A percentile compares a stretch with the other conserved stretches of the same genome.
phyloP scores from a whole-genome alignment of 129 eudicot species.

The Artemisia argyi region DNA sequence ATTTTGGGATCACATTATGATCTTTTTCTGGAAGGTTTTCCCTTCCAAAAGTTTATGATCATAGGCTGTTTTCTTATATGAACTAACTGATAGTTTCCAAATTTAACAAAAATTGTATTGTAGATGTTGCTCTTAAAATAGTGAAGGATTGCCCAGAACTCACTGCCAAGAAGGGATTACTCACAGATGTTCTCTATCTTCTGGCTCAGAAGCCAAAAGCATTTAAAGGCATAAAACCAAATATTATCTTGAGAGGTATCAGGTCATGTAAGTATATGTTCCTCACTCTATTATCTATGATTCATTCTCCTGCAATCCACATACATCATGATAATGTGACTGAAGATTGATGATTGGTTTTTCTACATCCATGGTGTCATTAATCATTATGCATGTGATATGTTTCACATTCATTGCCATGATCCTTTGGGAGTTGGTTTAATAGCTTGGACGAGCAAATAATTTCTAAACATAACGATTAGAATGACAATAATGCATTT shows the following conservation, averaged over 20 bases:
- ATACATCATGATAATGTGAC: background rate
- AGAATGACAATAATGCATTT: too few species aligned
- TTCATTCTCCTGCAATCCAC: background rate
- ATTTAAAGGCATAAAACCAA: background rate
- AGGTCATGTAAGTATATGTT: constrained; percentile 7
- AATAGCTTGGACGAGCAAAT: too few species aligned
- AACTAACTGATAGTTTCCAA: background rate
- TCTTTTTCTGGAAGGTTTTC: background rate
- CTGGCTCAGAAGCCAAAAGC: constrained; percentile 30
- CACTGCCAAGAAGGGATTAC: background rate
- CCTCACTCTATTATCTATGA: background rate
- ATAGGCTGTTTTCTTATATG: too few species aligned
- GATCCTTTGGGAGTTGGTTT: too few species aligned
- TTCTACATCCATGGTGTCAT: too few species aligned
- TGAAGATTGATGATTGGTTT: background rate
- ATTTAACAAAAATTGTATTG: background rate
- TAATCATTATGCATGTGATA: too few species aligned
- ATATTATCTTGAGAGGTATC: constrained; percentile 12
- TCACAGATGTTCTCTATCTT: constrained; percentile 17
- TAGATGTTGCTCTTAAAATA: constrained; percentile 37
- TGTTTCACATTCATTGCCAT: too few species aligned
- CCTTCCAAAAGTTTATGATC: too few species aligned
- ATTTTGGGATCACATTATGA: background rate
- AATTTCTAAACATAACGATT: too few species aligned
- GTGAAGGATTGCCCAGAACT: constrained; percentile 3